Base-by-base conservation (phyloP, 805 yeast species). In the Candida berthetii region DNA sequence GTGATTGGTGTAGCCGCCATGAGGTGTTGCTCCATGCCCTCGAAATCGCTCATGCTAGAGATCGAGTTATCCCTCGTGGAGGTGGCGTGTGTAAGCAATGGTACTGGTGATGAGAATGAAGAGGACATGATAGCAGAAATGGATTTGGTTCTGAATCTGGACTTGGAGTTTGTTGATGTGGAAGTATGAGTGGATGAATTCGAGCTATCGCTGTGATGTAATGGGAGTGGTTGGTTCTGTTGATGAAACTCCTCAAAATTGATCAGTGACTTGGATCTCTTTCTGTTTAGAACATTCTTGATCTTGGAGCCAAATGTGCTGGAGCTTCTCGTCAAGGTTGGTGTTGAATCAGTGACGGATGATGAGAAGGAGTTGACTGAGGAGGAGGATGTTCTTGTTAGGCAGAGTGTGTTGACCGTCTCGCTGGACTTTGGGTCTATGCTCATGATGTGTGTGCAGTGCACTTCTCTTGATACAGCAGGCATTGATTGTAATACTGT, bases 51-150 rank as follows among this genome's bases (percentile, higher is more conserved):
- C 7, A 53, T 29, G 17, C 53, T 49, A 2, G 57, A 49, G 13
- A 53, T 48, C 19, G 59, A 54, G 41, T 50, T 53, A 24, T 54
- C 58, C 11, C 59, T 38, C 20, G 55, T 47, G 7, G 39, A 29
- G 7, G 33, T n/a, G 2, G 39, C 14, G 22, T 28, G 33, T 3
- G 31, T 27, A 7, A 25, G 33, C 3, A 13, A 13, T 8, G 36
- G 24, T 7, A 22, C 24, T 8, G 24, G 39, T 8, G 20, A n/a
- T n/a, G 25, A 19, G 17, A 19, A 27, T 37, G 39, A 24, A n/a
- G 28, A 25, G 7, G 22, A 16, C 8, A 16, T 38, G 22, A 19
- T 27, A 13, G 47, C 31, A 5, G 46, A 36, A 9, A 16, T 32
- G 8, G 36, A 33, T 18, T 20, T 33, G 36, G 14, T 33, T 33